These are phyloP conservation scores for Suillus hirtellus DNA, from an alignment of 768 basidiomycete genomes.

Conservation along the genomic window DNA sequence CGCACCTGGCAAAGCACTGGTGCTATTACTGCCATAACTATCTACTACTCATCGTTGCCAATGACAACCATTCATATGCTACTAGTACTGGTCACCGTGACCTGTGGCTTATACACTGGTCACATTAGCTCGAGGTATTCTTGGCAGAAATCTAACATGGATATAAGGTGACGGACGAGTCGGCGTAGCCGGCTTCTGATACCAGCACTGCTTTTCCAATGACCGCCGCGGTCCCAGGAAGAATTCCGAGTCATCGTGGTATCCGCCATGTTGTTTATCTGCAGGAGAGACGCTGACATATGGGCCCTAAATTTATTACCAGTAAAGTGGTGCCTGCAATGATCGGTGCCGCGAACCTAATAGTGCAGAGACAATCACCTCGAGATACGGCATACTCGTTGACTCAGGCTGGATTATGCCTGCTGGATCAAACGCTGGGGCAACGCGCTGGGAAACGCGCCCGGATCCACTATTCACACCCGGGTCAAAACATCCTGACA, in stretches of 20 bases:
- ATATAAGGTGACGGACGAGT: not conserved
- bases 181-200: not conserved
- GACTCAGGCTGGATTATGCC: conserved; percentile 4
- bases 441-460: not conserved
- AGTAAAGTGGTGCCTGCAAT: not conserved
- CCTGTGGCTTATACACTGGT: not conserved
- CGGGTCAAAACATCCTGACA: not conserved
- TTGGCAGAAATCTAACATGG: not conserved
- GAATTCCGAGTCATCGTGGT: not conserved
- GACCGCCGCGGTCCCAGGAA: not conserved
- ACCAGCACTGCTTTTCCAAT: not conserved
- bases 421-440: conserved; percentile 1
- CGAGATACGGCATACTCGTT: conserved; percentile 1
- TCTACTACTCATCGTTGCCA: not conserved
- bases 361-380: not conserved
- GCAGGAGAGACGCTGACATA: not conserved
- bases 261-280: not conserved
- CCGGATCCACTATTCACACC: not conserved
- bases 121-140: not conserved
- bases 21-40: no score
- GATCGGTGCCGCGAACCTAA: not conserved
- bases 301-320: not conserved
- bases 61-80: not conserved
- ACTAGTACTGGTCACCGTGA: not conserved
- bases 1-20: not conserved